These are phyloP conservation scores for Geranium brycei DNA, from an alignment of 345 rosid species.

Conservation along the genomic window DNA sequence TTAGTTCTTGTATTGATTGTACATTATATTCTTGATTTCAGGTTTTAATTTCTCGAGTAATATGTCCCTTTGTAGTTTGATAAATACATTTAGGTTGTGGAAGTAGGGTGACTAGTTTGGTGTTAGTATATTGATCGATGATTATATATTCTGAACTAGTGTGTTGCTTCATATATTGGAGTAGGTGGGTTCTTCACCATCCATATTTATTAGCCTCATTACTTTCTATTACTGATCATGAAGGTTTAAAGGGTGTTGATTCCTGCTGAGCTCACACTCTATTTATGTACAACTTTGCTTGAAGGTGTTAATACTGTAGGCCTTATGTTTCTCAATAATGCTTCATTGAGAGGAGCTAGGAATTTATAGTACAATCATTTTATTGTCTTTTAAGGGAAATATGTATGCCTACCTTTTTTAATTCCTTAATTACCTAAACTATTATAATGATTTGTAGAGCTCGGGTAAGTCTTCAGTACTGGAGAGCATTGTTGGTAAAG, in stretches of 20 bases:
- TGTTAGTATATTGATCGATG: too few species aligned
- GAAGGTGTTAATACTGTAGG: neutral
- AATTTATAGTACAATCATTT: neutral
- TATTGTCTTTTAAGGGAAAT: neutral
- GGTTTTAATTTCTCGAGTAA: neutral
- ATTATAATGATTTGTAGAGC: slow-evolving; percentile 37
- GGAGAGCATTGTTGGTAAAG: slow-evolving; percentile 91
- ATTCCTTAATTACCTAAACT: slow-evolving; percentile 5
- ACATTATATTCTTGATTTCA: neutral
- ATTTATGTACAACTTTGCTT: neutral
- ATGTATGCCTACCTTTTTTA: neutral
- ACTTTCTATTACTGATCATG: neutral
- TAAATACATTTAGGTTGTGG: too few species aligned
- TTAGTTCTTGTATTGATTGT: neutral
- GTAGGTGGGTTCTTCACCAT: too few species aligned
- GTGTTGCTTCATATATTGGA: too few species aligned
- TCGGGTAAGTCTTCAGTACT: slow-evolving; percentile 95
- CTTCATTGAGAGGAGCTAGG: too few species aligned
- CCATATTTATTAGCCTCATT: too few species aligned
- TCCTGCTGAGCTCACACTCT: neutral
- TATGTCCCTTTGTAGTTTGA: too few species aligned
- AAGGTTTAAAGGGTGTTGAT: neutral
- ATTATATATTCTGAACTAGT: too few species aligned
- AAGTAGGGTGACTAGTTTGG: too few species aligned
- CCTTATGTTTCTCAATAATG: too few species aligned